Evolutionary conservation across 345 rosid species (phyloP), one percentile per base, ranked within the genome.

Genomic region (Mercurialis annua): DNA sequence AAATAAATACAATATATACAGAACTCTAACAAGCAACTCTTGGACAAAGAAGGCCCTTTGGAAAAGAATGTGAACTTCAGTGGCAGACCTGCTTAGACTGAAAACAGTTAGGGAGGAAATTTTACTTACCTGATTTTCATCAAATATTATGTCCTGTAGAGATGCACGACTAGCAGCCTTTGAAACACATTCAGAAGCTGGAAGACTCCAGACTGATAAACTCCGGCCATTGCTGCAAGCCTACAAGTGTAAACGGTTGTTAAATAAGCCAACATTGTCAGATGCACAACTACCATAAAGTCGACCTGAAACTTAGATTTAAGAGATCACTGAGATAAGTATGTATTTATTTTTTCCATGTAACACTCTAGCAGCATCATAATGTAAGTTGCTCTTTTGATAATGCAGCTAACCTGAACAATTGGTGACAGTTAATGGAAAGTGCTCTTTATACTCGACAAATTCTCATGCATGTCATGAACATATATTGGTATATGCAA

Each of bases 191-290:
- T 87, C 95, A 36, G 90, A 89, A 71, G 96, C 86, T 17, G 89
- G 87, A 59, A 94, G 90, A 77, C 83, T 94, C 99, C 98, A 94
- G 48, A 87, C 71, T 50, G 92, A 85, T 75, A 91, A 61, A 50
- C 50, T 80, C 57, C 49, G 79, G 70, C 96, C 92, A 64, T 73
- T 86, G 81, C 98, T 88, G 77, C 87, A 91, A 54, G 82, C 91
- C 98, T 94, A 80, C 2, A 59, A 64, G 66, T n/a, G 40, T 47
- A 72, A 74, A 71, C 65, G 21, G 64, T 14, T 40, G 51, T 48
- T 33, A 53, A 67, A 58, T 23, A 72, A 52, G 43, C 55, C 55
- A 51, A 63, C 40, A 5, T 21, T 18, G 23, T 17, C 29, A 72
- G 34, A 58, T 15, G n/a, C 65, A 34, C 15, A 52, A 55, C 49